A percentile compares a stretch with the other conserved stretches of the same genome.
These are phyloP conservation scores for Rhodotorula sp. DNA, from an alignment of 1,284 basidiomycete species.

Conservation along the genomic window DNA sequence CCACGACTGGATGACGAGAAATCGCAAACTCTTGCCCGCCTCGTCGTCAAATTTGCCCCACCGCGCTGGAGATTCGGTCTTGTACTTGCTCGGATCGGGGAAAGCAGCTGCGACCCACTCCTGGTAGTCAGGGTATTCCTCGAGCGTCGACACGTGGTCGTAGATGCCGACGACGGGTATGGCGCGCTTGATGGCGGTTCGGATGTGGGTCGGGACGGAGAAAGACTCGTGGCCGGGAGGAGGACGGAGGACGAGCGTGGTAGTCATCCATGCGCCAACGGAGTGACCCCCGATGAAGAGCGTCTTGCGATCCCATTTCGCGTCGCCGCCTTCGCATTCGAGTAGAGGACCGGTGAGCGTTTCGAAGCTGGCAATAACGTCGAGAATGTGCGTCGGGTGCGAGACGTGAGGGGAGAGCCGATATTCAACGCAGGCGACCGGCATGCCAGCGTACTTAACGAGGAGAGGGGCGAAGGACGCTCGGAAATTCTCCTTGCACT, in stretches of 20 bases:
- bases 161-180: slow-evolving; percentile 31
- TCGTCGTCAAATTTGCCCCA: too few species aligned
- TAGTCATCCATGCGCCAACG: slow-evolving; percentile 32
- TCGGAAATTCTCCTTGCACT: slow-evolving; percentile 25
- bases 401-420: slow-evolving; percentile 24
- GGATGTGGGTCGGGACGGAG: slow-evolving; percentile 5
- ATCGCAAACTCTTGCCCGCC: too few species aligned
- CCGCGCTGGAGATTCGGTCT: not conserved
- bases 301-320: slow-evolving; percentile 20
- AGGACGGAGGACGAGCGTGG: slow-evolving; percentile 12
- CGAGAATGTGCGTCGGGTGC: slow-evolving; percentile 27
- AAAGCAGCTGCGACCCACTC: too few species aligned
- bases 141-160: slow-evolving; percentile 22
- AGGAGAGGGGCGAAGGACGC: slow-evolving; percentile 15
- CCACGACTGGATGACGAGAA: slow-evolving; percentile 21
- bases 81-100: not conserved
- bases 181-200: slow-evolving; percentile 16
- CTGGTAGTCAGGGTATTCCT: slow-evolving; percentile 29
- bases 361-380: slow-evolving; percentile 24
- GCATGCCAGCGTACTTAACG: slow-evolving; percentile 15
- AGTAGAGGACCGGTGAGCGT: slow-evolving; percentile 15
- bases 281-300: slow-evolving; percentile 29
- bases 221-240: slow-evolving; percentile 3
- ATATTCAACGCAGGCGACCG: slow-evolving; percentile 32
- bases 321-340: not conserved